Base-by-base conservation (phyloP, 306 rosid species). In the Vachellia pachyceras region DNA sequence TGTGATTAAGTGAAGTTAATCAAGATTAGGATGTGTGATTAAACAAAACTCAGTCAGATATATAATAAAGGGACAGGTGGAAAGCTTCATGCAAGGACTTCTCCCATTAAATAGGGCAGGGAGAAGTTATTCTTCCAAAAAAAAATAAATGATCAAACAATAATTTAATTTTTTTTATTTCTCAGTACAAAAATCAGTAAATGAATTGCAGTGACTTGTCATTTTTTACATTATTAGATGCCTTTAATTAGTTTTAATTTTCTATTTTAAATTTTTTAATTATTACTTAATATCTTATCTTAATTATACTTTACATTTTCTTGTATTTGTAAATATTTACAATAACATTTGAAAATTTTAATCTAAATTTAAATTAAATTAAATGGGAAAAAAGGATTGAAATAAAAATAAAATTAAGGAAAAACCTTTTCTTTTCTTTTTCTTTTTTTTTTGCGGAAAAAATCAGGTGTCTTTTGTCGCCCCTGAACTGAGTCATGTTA, bases 1-100 rank as follows among this genome's bases (percentile, higher is more conserved):
- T 60, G 60, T 50, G 5, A 37, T 17, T 42, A 37, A 5, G n/a
- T 60, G 65, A 40, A 61, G 15, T 11, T 65, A 78, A 86, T 79
- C 73, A 72, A 71, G 77, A 68, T 79, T 72, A 29, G 79, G 82
- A 57, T 47, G 67, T 67, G 0, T 73, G 82, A 64, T 82, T 79
- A 79, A 76, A 29, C 80, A 74, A 54, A 72, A 40, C 37, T 10
- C 1, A 70, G 75, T 85, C 82, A 58, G 70, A 14, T 15, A 79
- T 64, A 8, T 23, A 78, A 8, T 23, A 78, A 72, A 7, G 67
- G 23, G 50, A 80, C 84, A 82, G 78, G 64, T 81, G 74, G 77
- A 47, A 81, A 75, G 33, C 63, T 33, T 40, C 35, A 60, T 25
- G 17, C 18, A 60, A 25, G 1, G 39, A 25, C 17, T 11, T 54